A percentile compares a stretch with the other conserved stretches of the same genome.
Conservation (phyloP, 2,329 filamentous ascomycete genomes). For the Zymoseptoria crescenta region DNA sequence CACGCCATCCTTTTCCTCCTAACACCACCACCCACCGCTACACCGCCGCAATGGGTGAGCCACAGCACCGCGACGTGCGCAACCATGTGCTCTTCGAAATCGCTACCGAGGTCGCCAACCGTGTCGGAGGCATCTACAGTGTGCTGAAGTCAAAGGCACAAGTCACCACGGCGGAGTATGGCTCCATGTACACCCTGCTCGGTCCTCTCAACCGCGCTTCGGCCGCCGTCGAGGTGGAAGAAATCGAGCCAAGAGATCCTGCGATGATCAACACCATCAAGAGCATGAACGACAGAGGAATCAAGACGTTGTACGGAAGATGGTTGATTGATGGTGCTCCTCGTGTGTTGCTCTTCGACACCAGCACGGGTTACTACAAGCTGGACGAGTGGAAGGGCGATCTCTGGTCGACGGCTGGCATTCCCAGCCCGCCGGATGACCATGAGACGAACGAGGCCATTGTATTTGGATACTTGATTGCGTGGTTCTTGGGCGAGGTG, state of each 20-base stretch:
- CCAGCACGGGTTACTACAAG: constrained; percentile 82
- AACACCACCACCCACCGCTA: background rate
- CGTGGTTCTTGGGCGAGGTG: constrained; percentile 98
- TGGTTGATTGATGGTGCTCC: constrained; percentile 98
- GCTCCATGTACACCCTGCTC: constrained; percentile 89
- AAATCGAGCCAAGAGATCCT: constrained; percentile 73
- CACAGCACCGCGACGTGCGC: constrained; percentile 63
- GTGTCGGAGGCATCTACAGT: constrained; percentile 98
- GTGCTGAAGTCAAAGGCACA: constrained; percentile 98
- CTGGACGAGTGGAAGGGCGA: constrained; percentile 96
- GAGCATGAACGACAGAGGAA: constrained; percentile 87
- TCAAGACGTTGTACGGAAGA: constrained; percentile 82
- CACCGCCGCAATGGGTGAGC: constrained; percentile 25
- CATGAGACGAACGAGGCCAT: constrained; percentile 96
- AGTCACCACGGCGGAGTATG: constrained; percentile 97
- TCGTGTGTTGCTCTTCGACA: constrained; percentile 88
- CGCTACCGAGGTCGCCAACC: constrained; percentile 93
- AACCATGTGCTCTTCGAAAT: constrained; percentile 96
- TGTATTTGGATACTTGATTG: constrained; percentile 92
- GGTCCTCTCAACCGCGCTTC: constrained; percentile 88
- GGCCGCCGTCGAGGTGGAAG: constrained; percentile 95
- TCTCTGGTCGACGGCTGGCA: constrained; percentile 84
- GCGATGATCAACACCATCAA: constrained; percentile 75
- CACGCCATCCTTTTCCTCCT: background rate
- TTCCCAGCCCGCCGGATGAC: constrained; percentile 85